Evolutionary conservation across 768 basidiomycete genomes (phyloP).

Genomic region (Favolaschia claudopus): DNA sequence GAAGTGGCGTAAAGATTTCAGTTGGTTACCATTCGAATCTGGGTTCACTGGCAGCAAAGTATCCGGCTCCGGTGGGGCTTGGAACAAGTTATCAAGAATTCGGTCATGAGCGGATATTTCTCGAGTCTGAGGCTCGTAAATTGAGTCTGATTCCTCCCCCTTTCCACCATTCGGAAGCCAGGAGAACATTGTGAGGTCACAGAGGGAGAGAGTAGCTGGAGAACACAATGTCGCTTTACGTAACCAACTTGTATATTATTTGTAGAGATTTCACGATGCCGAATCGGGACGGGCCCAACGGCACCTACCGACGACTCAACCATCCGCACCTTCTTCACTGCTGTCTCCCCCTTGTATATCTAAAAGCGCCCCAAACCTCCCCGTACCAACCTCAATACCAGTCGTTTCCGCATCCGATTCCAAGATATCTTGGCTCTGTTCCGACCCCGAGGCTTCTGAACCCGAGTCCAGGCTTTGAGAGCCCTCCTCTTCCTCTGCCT

Average conservation of each 20-base stretch:
- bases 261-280: no score
- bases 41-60: no score
- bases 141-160: no score
- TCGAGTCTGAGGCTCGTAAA: not conserved
- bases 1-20: constrained; percentile 8
- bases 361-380: constrained; percentile 22
- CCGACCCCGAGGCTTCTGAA: not conserved
- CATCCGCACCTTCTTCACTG: constrained; percentile 4
- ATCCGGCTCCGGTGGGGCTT: no score
- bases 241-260: no score
- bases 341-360: constrained; percentile 16
- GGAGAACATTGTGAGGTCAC: not conserved
- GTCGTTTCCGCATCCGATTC: constrained; percentile 6
- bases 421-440: not conserved
- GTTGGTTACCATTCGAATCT: constrained; percentile 8
- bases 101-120: constrained; percentile 13
- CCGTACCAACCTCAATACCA: constrained; percentile 6
- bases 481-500: constrained; percentile 34
- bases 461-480: not conserved
- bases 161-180: constrained; percentile 7
- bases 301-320: no score
- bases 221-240: constrained; percentile 29
- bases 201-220: not conserved
- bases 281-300: no score
- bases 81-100: constrained; percentile 22